Evolutionary conservation across 2,329 filamentous ascomycete species (phyloP).

Genomic region (Alternaria triticina): DNA sequence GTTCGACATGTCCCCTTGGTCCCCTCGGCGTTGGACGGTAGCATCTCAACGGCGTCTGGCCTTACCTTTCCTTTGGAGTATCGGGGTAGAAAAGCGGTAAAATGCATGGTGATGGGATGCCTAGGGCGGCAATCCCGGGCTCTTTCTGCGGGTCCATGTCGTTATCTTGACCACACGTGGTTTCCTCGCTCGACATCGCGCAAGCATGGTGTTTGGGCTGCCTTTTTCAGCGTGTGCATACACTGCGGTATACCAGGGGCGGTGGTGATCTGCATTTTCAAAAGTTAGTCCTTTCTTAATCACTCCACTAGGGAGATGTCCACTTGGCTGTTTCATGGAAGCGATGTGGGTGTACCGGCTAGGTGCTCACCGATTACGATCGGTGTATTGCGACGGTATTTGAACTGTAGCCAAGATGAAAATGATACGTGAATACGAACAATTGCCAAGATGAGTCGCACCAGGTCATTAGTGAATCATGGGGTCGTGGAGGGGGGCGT

Average conservation of each 20-base stretch:
- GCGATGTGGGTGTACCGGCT: neutral
- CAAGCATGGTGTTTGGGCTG: slow-evolving; percentile 46
- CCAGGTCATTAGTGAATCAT: neutral
- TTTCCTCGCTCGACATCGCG: slow-evolving; percentile 13
- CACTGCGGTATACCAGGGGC: slow-evolving; percentile 21
- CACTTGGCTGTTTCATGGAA: neutral
- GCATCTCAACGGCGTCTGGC: slow-evolving; percentile 18
- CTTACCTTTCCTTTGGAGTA: slow-evolving; percentile 20
- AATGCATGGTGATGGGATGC: slow-evolving; percentile 16
- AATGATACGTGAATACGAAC: neutral
- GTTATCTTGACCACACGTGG: slow-evolving; percentile 7
- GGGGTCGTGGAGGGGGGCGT: neutral
- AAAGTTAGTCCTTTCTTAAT: slow-evolving; percentile 27
- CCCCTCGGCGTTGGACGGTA: slow-evolving; percentile 16
- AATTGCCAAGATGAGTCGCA: neutral
- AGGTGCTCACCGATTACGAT: neutral
- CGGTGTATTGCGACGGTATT: neutral
- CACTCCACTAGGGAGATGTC: neutral
- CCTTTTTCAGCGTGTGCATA: slow-evolving; percentile 33
- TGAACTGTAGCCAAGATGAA: neutral
- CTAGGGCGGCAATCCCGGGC: slow-evolving; percentile 8
- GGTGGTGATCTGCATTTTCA: slow-evolving; percentile 26
- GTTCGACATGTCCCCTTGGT: slow-evolving; percentile 18
- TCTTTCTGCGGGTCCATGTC: slow-evolving; percentile 9
- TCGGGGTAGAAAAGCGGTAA: slow-evolving; percentile 26